Evolutionary conservation across 2,329 filamentous ascomycete genomes (phyloP), one percentile per base, ranked within the genome.

Genomic region (Fusarium sp.): DNA sequence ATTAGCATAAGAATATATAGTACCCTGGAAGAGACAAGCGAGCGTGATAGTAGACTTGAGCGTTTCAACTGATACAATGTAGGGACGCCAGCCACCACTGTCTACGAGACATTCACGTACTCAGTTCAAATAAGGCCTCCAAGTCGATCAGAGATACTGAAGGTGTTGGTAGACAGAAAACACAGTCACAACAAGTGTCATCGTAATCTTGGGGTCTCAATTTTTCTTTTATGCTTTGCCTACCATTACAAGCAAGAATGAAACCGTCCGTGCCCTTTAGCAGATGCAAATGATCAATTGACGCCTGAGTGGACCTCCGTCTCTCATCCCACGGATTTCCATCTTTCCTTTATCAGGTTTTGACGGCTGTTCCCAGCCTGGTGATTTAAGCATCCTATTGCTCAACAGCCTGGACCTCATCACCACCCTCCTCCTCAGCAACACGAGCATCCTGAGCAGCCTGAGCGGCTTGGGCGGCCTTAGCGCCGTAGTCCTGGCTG

Each of bases 401-500:
- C 76, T 83, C 81, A 72, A 78, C 81, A 71, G 84, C 83, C 72
- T 83, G 84, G 75, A 85, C 86, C 83, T 89, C 86, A 78, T 88
- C 88, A 80, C 86, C 86, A 66, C 82, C 85, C 79, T 87, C 86
- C 84, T 89, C 84, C 83, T 89, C 89, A 80, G 88, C 86, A 68
- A 83, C 86, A 75, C 84, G 86, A 80, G 88, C 88, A 74, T 87
- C 86, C 79, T 89, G 89, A 80, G 89, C 91, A 70, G 90, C 90
- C 83, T 92, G 90, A 79, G 84, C 83, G 78, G 84, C 83, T 81
- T 87, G 85, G 72, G 87, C 87, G 72, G 88, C 88, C 93, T 99
- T 99, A 79, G 95, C 94, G 82, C 96, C 96, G 88, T 99, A 99
- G 89, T 99, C 97, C 88, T 98, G 94, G 87, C 92, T 95, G 86